Percentiles rank a stretch among this genome's conserved stretches.
phyloP scores from a whole-genome alignment of 2,329 filamentous ascomycete genomes.

The Colletotrichum falcatum region DNA sequence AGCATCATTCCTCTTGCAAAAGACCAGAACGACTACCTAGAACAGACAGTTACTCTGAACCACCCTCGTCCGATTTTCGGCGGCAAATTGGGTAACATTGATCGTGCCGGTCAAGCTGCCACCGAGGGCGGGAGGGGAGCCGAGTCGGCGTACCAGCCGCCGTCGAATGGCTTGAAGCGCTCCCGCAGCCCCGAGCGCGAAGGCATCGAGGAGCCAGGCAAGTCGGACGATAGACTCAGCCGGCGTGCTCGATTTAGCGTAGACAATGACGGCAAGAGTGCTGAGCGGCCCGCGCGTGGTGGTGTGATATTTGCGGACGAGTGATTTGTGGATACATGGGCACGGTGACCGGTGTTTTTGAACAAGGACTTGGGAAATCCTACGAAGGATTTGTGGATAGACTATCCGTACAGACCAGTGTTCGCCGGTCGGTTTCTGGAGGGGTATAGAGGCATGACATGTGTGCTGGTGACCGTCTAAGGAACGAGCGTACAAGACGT shows the following conservation, averaged over 20 bases:
- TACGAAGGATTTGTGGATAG: neutral
- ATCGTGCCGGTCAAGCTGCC: slow-evolving; percentile 61
- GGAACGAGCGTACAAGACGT: neutral
- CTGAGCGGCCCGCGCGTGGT: neutral
- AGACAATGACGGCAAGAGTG: neutral
- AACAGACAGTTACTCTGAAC: slow-evolving; percentile 62
- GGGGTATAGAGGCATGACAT: neutral
- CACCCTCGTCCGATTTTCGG: slow-evolving; percentile 64
- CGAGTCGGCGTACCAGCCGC: neutral
- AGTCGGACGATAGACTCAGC: slow-evolving; percentile 45
- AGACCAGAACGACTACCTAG: slow-evolving; percentile 49
- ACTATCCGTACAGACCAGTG: neutral
- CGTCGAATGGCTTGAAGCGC: slow-evolving; percentile 45
- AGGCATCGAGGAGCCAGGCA: slow-evolving; percentile 19
- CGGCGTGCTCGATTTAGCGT: slow-evolving; percentile 50
- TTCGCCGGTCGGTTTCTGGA: neutral
- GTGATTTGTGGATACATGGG: neutral
- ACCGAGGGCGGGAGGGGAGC: slow-evolving; percentile 46
- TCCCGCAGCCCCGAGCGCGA: slow-evolving; percentile 30
- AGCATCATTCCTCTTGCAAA: slow-evolving; percentile 55
- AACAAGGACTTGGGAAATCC: neutral
- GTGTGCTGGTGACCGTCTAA: neutral
- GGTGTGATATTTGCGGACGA: slow-evolving; percentile 4
- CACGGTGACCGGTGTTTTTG: neutral
- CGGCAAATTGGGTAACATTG: slow-evolving; percentile 57